These are phyloP conservation scores for Stagonosporopsis vannaccii DNA, from an alignment of 2,329 filamentous ascomycete genomes.

Conservation along the genomic window DNA sequence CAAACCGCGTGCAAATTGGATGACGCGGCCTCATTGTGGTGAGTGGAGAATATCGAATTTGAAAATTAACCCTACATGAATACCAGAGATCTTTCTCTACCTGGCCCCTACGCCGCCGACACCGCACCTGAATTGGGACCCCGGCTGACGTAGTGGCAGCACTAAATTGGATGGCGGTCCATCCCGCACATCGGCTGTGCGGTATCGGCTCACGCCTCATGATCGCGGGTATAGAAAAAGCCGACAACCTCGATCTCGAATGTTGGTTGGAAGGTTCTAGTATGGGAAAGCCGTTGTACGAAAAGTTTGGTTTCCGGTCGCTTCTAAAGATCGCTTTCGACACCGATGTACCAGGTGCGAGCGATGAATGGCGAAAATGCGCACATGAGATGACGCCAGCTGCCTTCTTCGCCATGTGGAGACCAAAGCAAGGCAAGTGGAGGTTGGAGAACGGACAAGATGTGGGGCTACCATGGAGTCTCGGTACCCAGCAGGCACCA, in stretches of 20 bases:
- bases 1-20: slow-evolving; percentile 40
- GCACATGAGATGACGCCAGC: slow-evolving; percentile 44
- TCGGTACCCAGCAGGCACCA: slow-evolving; percentile 4
- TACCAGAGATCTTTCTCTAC: neutral
- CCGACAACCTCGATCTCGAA: slow-evolving; percentile 45
- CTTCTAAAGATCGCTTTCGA: slow-evolving; percentile 43
- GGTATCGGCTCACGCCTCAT: slow-evolving; percentile 49
- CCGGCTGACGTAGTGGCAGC: slow-evolving; percentile 31
- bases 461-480: slow-evolving; percentile 35
- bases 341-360: slow-evolving; percentile 30
- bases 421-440: slow-evolving; percentile 34
- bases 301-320: slow-evolving; percentile 39
- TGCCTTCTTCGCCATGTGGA: slow-evolving; percentile 45
- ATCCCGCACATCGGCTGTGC: slow-evolving; percentile 44
- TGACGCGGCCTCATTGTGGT: slow-evolving; percentile 46
- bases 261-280: slow-evolving; percentile 50
- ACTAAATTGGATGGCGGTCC: slow-evolving; percentile 48
- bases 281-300: slow-evolving; percentile 49
- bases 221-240: slow-evolving; percentile 41
- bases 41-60: slow-evolving; percentile 21
- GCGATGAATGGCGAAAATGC: slow-evolving; percentile 43
- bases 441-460: slow-evolving; percentile 19
- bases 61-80: neutral
- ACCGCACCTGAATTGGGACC: slow-evolving; percentile 13
- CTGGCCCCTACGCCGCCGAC: slow-evolving; percentile 7